These are phyloP conservation scores for Kazachstania kunashirensis DNA, from an alignment of 805 yeast genomes.

Conservation along the genomic window DNA sequence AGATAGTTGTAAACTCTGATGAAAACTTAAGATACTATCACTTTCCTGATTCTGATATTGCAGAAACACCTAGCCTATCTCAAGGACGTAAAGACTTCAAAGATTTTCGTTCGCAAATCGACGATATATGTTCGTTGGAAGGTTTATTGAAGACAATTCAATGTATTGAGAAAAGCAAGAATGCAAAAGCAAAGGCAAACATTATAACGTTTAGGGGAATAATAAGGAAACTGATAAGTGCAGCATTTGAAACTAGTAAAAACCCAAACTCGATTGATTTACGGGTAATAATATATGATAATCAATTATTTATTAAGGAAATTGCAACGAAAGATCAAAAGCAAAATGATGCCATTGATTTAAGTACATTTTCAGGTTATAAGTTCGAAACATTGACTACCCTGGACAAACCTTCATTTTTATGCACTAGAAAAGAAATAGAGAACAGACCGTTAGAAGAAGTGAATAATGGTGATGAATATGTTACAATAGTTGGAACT, in stretches of 20 bases:
- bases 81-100: constrained; percentile 56
- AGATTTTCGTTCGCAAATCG: constrained; percentile 44
- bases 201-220: constrained; percentile 83
- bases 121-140: constrained; percentile 35
- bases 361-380: constrained; percentile 57
- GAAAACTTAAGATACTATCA: constrained; percentile 59
- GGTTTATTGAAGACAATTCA: constrained; percentile 49
- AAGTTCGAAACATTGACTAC: constrained; percentile 81
- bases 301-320: constrained; percentile 55
- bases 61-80: constrained; percentile 49
- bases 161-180: constrained; percentile 40
- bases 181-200: constrained; percentile 43
- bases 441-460: constrained; percentile 51
- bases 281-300: constrained; percentile 63
- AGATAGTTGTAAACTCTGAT: constrained; percentile 40
- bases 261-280: constrained; percentile 43
- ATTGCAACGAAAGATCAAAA: constrained; percentile 20
- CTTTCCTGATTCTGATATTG: constrained; percentile 63
- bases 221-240: constrained; percentile 53
- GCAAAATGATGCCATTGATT: constrained; percentile 13
- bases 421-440: constrained; percentile 51
- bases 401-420: constrained; percentile 63
- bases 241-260: constrained; percentile 40
- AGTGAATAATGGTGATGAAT: constrained; percentile 70
- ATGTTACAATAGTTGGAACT: constrained; percentile 66